Conservation (phyloP, 768 basidiomycete genomes). For the Termitomyces sp. region DNA sequence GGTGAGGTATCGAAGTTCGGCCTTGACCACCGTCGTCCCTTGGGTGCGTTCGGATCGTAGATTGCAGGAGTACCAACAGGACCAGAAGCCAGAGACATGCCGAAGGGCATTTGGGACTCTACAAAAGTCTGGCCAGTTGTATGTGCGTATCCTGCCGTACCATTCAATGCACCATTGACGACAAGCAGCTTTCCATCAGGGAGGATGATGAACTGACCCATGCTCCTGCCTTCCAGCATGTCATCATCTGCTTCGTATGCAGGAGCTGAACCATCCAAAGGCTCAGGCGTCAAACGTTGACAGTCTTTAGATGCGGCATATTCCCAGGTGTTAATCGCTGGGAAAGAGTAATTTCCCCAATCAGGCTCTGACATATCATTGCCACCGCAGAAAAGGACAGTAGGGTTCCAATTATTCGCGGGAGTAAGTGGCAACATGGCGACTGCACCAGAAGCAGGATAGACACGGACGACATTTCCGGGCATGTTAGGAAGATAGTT, state of each 20-base stretch:
- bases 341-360: constrained; percentile 76
- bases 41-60: constrained; percentile 71
- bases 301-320: constrained; percentile 69
- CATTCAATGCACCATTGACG: constrained; percentile 78
- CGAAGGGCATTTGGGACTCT: constrained; percentile 57
- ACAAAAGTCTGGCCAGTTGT: constrained; percentile 42
- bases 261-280: constrained; percentile 55
- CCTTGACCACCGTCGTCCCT: constrained; percentile 72
- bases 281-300: constrained; percentile 85
- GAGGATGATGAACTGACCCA: constrained; percentile 89
- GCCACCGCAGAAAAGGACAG: constrained; percentile 90
- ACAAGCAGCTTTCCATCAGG: constrained; percentile 76
- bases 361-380: constrained; percentile 64
- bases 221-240: constrained; percentile 72
- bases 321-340: constrained; percentile 69
- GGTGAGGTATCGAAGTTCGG: constrained; percentile 53
- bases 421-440: constrained; percentile 91
- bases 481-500: constrained; percentile 71
- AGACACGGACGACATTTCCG: constrained; percentile 67
- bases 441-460: constrained; percentile 84
- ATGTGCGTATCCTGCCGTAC: constrained; percentile 83
- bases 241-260: constrained; percentile 68
- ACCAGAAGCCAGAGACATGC: constrained; percentile 71
- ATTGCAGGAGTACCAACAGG: constrained; percentile 78
- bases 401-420: constrained; percentile 81